Evolutionary conservation across 345 rosid species (phyloP).

Genomic region (Dipteronia sinensis): DNA sequence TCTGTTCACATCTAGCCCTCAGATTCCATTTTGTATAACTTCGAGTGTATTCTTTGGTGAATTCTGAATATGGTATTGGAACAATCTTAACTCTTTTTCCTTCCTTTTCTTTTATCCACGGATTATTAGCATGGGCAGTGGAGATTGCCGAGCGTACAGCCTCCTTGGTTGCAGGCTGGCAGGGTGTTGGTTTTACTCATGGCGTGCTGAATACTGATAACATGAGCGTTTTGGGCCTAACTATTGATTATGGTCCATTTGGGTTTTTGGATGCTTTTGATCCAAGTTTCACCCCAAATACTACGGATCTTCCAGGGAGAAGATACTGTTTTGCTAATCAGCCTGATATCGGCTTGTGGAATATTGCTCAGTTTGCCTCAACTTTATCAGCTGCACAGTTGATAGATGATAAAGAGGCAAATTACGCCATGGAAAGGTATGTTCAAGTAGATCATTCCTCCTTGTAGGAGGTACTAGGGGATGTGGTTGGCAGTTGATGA

Average conservation of each 20-base stretch:
- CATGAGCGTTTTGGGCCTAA: constrained; percentile 95
- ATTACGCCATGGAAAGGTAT: constrained; percentile 95
- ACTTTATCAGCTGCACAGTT: constrained; percentile 69
- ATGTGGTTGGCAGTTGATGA: constrained; percentile 6
- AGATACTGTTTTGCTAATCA: constrained; percentile 97
- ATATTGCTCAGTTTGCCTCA: constrained; percentile 80
- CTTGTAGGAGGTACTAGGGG: neutral
- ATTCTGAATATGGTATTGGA: neutral
- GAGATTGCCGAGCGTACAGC: constrained; percentile 94
- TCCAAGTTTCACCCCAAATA: constrained; percentile 95
- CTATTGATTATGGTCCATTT: constrained; percentile 97
- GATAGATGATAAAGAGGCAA: constrained; percentile 79
- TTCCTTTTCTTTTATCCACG: constrained; percentile 15
- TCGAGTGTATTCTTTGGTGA: neutral
- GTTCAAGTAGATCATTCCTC: constrained; percentile 12
- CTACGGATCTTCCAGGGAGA: constrained; percentile 97
- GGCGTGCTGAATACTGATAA: constrained; percentile 98
- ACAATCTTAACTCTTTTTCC: constrained; percentile 20
- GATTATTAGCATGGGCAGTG: constrained; percentile 80
- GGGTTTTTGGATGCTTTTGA: constrained; percentile 99
- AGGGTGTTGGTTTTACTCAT: constrained; percentile 97
- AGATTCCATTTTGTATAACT: neutral
- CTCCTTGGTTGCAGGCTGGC: constrained; percentile 85
- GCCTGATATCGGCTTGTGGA: constrained; percentile 95
- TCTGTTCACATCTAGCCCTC: neutral